Evolutionary conservation across 768 basidiomycete species (phyloP), one percentile per base, ranked within the genome.

Genomic region (Lenzites betulinus): DNA sequence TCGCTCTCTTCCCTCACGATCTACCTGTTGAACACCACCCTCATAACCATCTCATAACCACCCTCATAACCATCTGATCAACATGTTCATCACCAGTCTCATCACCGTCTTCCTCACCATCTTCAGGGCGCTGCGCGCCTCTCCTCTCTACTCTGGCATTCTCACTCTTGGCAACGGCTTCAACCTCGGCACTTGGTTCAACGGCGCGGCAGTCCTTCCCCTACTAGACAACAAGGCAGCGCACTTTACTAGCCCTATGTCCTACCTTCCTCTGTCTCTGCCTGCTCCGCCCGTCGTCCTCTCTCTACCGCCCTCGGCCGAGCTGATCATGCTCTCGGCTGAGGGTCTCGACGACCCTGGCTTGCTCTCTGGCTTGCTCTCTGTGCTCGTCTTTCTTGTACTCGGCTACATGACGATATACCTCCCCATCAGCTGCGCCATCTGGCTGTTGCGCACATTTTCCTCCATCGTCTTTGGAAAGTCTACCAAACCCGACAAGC

Each of bases 101-200:
- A 46, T 54, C 53, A 46, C 30, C 42, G 16, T 54, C 43, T 35
- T 54, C 43, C 43, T 54, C 43, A 46, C 33, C 43, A 28, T 54
- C 43, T 42, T 54, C 43, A 12, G 33, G 11, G 53, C 43, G 11
- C 53, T 54, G 42, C 43, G 43, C 20, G 53, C 43, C 26, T 44
- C 43, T 15, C 43, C 43, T 7, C 43, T 46, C 30, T 46, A 36
- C 53, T n/a, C 42, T n/a, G 42, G 43, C 43, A 36, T 54, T 15
- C 53, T 46, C 28, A 23, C 43, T 15, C 26, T 46, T 22, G 43
- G 53, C 28, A 35, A 46, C 38, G 38, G 38, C 38, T 39, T 39
- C 38, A 39, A 5, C 15, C 26, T 7, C 28, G 39, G 41, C n/a
- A 25, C 49, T 13, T 42, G 48, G 47, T 51, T 49, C 7, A 30